Base-by-base conservation (phyloP, 1,284 basidiomycete species). In the Melampsora medusae region DNA sequence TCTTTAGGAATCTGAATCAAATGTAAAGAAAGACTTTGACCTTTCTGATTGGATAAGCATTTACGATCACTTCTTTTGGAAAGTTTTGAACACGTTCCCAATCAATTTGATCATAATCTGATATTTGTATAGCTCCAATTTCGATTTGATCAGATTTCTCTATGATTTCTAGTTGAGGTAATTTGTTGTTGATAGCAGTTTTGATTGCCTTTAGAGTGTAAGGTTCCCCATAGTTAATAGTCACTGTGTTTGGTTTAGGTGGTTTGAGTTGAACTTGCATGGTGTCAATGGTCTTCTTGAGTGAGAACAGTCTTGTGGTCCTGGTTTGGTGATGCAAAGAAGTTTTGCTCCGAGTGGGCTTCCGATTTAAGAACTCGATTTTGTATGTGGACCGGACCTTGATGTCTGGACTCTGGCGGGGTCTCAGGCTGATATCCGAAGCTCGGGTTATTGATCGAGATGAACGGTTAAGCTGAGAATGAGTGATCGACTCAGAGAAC, bases 41-140 rank as follows among this genome's bases (percentile, higher is more conserved):
- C 60, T 71, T 71, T 71, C 69, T 46, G 9, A 71, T 71, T 9
- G 69, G 69, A 62, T 71, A 71, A 4, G 69, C 69, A 35, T 71
- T 71, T 12, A 71, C 38, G 22, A 71, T 59, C 2, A 48, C 50
- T 14, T 64, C n/a, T 17, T 61, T 53, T 22, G 69, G 69, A 35
- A 64, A 71, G 1, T 25, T 5, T 28, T 71, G 60, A 31, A 71
- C 38, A 22, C 5, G 10, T 10, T 42, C 35, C 69, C 69, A 71
- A n/a, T 71, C 19, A n/a, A 71, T 71, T 2, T 14, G 22, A 48
- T 71, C 69, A 61, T 71, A 71, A 28, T 71, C 69, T 1, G 60
- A 64, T 31, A 59, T 62, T 33, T 71, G 69, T 2, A 71, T 22
- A 4, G 60, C 22, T 6, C 69, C 60, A 19, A 50, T n/a, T 64